These are phyloP conservation scores for Fusarium pilosicola DNA, from an alignment of 2,329 filamentous ascomycete species.

Conservation along the genomic window DNA sequence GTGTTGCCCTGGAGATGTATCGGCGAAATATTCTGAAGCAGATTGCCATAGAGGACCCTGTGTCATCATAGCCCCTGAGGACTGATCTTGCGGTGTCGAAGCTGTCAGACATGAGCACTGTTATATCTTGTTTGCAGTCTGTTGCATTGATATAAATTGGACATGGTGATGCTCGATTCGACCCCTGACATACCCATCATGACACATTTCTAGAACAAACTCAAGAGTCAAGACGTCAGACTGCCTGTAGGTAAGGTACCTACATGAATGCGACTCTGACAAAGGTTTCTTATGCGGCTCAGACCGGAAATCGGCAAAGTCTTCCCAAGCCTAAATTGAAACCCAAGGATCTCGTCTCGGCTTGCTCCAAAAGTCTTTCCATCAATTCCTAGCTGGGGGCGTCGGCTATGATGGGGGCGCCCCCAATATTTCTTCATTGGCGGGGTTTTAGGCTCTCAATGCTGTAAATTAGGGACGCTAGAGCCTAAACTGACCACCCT, in stretches of 20 bases:
- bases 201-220: background rate
- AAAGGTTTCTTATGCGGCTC: conserved; percentile 22
- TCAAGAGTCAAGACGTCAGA: background rate
- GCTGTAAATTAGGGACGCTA: conserved; percentile 31
- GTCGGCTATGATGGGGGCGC: background rate
- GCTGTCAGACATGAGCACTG: background rate
- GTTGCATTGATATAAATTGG: background rate
- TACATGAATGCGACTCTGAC: conserved; percentile 21
- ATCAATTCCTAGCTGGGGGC: background rate
- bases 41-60: background rate
- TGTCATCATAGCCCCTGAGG: background rate
- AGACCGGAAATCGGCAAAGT: conserved; percentile 27
- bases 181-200: background rate
- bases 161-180: conserved; percentile 22
- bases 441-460: conserved; percentile 39
- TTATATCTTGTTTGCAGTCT: background rate
- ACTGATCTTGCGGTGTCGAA: background rate
- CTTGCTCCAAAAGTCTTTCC: background rate
- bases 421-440: conserved; percentile 30
- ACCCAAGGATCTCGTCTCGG: background rate
- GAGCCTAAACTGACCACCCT: conserved; percentile 36
- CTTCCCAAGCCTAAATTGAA: background rate
- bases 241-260: conserved; percentile 4
- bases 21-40: background rate
- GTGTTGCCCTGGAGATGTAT: conserved; percentile 3